Percentiles rank a stretch among this genome's conserved stretches.
These are phyloP conservation scores for Hymenoscyphus repandus DNA, from an alignment of 2,329 filamentous ascomycete genomes.

Conservation along the genomic window DNA sequence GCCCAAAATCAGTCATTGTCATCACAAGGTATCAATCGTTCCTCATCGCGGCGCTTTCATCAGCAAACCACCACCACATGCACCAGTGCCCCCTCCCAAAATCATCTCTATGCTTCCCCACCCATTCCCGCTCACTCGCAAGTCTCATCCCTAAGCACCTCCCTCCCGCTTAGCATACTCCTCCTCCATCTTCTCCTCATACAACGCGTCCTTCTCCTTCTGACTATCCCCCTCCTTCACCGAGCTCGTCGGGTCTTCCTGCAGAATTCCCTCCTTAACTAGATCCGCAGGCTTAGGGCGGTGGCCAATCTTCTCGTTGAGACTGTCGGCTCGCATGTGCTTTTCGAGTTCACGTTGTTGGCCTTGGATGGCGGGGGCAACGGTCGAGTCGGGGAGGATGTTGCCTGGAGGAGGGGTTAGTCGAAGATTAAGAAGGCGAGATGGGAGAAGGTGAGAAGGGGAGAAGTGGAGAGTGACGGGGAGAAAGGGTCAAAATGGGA, in stretches of 20 bases:
- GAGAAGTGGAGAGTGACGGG: no score
- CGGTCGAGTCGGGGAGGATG: constrained; percentile 74
- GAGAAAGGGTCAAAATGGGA: neutral
- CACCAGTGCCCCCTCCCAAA: constrained; percentile 6
- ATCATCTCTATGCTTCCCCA: neutral
- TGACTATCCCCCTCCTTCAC: constrained; percentile 28
- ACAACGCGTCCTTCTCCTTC: constrained; percentile 34
- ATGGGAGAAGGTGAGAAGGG: neutral
- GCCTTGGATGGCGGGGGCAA: constrained; percentile 72
- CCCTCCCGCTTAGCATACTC: constrained; percentile 61
- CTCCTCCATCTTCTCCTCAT: constrained; percentile 57
- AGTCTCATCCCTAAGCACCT: constrained; percentile 48
- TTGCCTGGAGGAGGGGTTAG: constrained; percentile 54
- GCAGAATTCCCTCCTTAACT: constrained; percentile 74
- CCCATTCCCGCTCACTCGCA: neutral
- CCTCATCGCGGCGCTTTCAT: neutral
- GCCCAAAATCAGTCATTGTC: neutral
- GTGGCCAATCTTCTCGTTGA: constrained; percentile 81
- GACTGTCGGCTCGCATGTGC: constrained; percentile 78
- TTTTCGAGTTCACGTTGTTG: constrained; percentile 81
- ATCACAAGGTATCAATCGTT: neutral
- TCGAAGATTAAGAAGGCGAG: constrained; percentile 32
- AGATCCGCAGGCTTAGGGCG: constrained; percentile 72
- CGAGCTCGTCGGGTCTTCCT: constrained; percentile 56
- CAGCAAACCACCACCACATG: constrained; percentile 6